phyloP scores from a whole-genome alignment of 352 stramenopile species.

The Pythium plurisporium region DNA sequence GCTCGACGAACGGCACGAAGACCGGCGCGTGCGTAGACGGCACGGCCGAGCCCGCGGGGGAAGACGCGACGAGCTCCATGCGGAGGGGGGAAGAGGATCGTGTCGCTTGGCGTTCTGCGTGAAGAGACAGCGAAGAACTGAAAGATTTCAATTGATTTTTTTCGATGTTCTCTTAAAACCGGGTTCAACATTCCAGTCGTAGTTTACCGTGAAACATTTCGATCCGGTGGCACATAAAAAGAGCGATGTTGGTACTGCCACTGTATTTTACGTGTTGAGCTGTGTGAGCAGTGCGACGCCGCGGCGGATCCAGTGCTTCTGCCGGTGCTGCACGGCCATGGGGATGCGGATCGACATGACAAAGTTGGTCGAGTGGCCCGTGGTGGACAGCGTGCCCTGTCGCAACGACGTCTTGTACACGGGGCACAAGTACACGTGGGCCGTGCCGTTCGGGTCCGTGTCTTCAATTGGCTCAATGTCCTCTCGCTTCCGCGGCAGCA shows the following conservation, averaged over 20 bases:
- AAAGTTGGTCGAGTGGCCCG: conserved; percentile 95
- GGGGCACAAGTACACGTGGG: conserved; percentile 89
- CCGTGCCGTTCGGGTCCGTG: conserved; percentile 84
- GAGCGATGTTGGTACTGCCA: neutral
- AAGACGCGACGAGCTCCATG: no score
- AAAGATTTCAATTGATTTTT: conserved; percentile 6
- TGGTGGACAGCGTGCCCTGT: conserved; percentile 90
- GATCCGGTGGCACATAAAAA: conserved; percentile 10
- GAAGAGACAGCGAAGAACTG: neutral
- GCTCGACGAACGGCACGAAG: conserved; percentile 8
- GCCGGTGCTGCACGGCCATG: conserved; percentile 78
- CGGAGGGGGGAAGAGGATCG: neutral
- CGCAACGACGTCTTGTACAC: conserved; percentile 92
- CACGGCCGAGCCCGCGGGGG: neutral
- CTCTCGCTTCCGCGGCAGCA: conserved; percentile 73
- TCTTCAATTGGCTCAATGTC: conserved; percentile 89
- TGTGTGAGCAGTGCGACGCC: conserved; percentile 93
- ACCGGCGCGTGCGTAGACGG: conserved; percentile 4
- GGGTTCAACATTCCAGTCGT: neutral
- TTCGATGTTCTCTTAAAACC: no score
- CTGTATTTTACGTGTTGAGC: conserved; percentile 69
- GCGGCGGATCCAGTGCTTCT: conserved; percentile 95
- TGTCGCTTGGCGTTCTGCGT: conserved; percentile 4
- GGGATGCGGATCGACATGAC: conserved; percentile 93
- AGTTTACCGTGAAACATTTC: neutral